A percentile compares a stretch with the other conserved stretches of the same genome.
phyloP scores from a whole-genome alignment of 139 green algal species.

The Asterochloris sp. region DNA sequence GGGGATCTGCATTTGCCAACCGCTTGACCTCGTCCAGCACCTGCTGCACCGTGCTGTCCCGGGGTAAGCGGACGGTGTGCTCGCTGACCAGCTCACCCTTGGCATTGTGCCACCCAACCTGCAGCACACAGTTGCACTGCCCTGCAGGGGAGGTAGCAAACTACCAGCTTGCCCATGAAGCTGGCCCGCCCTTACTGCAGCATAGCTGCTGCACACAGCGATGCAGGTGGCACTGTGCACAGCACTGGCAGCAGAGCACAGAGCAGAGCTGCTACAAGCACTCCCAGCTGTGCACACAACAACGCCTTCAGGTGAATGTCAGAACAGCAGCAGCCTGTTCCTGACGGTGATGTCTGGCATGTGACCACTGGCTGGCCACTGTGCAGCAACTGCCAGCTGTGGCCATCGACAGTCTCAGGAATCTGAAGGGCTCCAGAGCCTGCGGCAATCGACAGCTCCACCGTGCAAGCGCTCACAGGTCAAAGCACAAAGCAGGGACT shows the following conservation, averaged over 20 bases:
- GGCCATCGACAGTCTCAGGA: neutral
- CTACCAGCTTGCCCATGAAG: neutral
- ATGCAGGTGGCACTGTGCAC: no score
- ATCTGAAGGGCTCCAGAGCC: neutral
- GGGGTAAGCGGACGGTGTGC: constrained; percentile 71
- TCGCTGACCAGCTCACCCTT: constrained; percentile 67
- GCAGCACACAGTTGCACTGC: neutral
- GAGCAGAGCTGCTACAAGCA: no score
- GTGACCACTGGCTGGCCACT: no score
- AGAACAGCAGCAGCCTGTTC: no score
- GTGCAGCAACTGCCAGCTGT: neutral
- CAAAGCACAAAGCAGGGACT: neutral
- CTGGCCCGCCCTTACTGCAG: no score
- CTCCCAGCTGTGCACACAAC: no score
- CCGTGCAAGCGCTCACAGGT: neutral
- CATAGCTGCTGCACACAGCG: no score
- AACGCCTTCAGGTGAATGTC: no score
- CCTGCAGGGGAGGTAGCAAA: neutral
- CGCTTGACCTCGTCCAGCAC: constrained; percentile 64
- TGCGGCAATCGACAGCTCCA: neutral
- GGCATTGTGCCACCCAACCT: constrained; percentile 64
- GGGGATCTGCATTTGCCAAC: constrained; percentile 22
- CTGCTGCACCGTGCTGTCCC: constrained; percentile 61
- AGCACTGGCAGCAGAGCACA: no score
- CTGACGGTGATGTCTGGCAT: no score